Evolutionary conservation across 2,329 filamentous ascomycete species (phyloP).

Genomic region (Chaetomiaceae sp.): DNA sequence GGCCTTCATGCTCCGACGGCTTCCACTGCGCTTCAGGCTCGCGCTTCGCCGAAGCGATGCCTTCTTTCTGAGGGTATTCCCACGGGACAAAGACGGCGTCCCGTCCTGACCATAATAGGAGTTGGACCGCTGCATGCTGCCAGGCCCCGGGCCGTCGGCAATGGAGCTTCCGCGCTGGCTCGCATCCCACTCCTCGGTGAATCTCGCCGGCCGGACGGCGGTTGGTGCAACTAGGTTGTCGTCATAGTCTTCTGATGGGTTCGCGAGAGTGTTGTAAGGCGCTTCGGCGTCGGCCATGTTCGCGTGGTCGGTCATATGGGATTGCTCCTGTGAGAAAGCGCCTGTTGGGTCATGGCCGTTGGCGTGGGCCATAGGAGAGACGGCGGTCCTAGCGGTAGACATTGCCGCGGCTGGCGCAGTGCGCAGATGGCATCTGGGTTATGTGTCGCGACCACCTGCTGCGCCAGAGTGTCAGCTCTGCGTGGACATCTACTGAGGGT

Average conservation of each 20-base stretch:
- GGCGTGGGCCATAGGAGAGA: constrained; percentile 16
- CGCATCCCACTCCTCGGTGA: constrained; percentile 69
- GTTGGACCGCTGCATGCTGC: constrained; percentile 17
- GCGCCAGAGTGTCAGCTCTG: constrained; percentile 9
- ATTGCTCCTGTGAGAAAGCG: constrained; percentile 29
- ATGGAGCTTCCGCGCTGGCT: constrained; percentile 63
- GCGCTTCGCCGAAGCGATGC: constrained; percentile 67
- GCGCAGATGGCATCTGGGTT: constrained; percentile 8
- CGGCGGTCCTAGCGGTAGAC: constrained; percentile 23
- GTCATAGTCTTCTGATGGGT: constrained; percentile 31
- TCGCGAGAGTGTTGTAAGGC: constrained; percentile 35
- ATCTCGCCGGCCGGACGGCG: constrained; percentile 43
- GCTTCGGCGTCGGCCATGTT: constrained; percentile 32
- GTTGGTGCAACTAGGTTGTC: constrained; percentile 23
- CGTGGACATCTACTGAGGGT: neutral
- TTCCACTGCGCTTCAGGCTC: constrained; percentile 75
- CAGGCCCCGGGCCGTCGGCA: constrained; percentile 43
- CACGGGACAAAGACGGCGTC: constrained; percentile 40
- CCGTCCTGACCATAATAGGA: constrained; percentile 39
- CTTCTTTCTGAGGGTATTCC: constrained; percentile 86
- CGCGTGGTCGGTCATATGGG: constrained; percentile 21
- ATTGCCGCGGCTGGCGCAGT: constrained; percentile 18
- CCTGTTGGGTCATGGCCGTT: constrained; percentile 17
- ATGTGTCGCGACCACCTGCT: constrained; percentile 8
- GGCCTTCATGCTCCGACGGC: constrained; percentile 74